Percentiles rank a stretch among this genome's conserved stretches.
phyloP scores from a whole-genome alignment of 768 basidiomycete genomes.

The Leccinum broughii region DNA sequence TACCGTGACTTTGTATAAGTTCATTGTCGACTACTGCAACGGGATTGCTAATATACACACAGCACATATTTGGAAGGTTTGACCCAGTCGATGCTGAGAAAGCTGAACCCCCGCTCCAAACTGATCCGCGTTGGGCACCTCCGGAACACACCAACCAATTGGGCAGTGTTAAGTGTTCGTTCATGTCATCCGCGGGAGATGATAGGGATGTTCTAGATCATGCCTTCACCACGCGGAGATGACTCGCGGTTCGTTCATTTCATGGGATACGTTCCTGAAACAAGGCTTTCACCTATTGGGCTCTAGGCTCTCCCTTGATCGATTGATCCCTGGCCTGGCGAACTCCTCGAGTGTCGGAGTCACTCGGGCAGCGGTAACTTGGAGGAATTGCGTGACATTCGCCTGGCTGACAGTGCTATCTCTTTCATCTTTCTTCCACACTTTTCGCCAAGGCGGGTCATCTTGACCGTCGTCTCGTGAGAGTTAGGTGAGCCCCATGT shows the following conservation, averaged over 20 bases:
- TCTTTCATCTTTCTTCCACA: neutral
- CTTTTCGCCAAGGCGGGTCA: neutral
- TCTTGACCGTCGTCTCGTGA: neutral
- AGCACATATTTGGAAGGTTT: conserved; percentile 15
- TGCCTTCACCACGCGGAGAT: conserved; percentile 13
- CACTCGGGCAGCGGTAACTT: neutral
- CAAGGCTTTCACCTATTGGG: conserved; percentile 2
- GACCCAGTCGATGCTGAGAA: conserved; percentile 2
- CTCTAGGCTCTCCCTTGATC: neutral
- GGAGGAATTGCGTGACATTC: neutral
- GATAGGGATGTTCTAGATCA: conserved; percentile 1
- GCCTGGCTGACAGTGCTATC: neutral
- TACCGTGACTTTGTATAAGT: neutral
- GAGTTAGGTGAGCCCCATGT: neutral
- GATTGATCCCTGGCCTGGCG: neutral
- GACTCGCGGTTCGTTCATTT: conserved; percentile 3
- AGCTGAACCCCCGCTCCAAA: conserved; percentile 8
- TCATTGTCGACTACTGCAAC: conserved; percentile 4
- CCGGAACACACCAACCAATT: neutral
- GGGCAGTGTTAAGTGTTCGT: conserved; percentile 3
- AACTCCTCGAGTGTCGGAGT: conserved; percentile 1
- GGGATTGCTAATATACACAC: conserved; percentile 7
- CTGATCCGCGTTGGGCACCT: conserved; percentile 10
- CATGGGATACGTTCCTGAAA: conserved; percentile 1
- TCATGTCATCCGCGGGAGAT: conserved; percentile 7